These are phyloP conservation scores for Phaeosphaeriaceae sp. DNA, from an alignment of 2,329 filamentous ascomycete genomes.

Conservation along the genomic window DNA sequence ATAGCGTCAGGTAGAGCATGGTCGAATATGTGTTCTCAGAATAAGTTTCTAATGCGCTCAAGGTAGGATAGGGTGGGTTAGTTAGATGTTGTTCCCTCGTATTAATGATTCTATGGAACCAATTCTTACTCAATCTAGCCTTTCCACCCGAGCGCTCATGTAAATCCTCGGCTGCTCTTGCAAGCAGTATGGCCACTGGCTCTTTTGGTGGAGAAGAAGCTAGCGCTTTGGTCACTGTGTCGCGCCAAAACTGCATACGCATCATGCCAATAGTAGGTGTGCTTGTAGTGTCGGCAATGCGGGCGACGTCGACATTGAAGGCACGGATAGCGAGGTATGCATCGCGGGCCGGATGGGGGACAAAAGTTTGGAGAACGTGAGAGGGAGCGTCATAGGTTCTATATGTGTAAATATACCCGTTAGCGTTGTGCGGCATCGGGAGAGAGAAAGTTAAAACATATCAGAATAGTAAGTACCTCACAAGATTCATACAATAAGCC, in stretches of 20 bases:
- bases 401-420: constrained; percentile 8
- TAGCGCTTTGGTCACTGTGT: constrained; percentile 79
- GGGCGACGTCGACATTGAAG: constrained; percentile 89
- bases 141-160: constrained; percentile 54
- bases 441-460: no score
- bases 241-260: constrained; percentile 95
- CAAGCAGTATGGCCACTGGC: constrained; percentile 84
- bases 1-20: constrained; percentile 85
- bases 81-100: constrained; percentile 83
- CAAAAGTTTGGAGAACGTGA: constrained; percentile 82
- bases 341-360: constrained; percentile 75
- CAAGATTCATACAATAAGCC: constrained; percentile 64
- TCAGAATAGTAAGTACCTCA: constrained; percentile 53
- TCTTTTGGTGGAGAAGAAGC: constrained; percentile 82
- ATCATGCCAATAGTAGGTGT: constrained; percentile 85
- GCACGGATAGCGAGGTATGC: constrained; percentile 90
- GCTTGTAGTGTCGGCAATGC: constrained; percentile 87
- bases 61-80: constrained; percentile 77
- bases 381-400: constrained; percentile 91
- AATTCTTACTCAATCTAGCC: constrained; percentile 60
- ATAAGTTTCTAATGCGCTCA: constrained; percentile 81
- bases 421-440: constrained; percentile 24
- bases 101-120: constrained; percentile 74
- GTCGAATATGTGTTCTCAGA: constrained; percentile 95
- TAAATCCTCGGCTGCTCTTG: constrained; percentile 70